phyloP scores from a whole-genome alignment of 1,139 yeast species.

The Yamadazyma dushanensis region DNA sequence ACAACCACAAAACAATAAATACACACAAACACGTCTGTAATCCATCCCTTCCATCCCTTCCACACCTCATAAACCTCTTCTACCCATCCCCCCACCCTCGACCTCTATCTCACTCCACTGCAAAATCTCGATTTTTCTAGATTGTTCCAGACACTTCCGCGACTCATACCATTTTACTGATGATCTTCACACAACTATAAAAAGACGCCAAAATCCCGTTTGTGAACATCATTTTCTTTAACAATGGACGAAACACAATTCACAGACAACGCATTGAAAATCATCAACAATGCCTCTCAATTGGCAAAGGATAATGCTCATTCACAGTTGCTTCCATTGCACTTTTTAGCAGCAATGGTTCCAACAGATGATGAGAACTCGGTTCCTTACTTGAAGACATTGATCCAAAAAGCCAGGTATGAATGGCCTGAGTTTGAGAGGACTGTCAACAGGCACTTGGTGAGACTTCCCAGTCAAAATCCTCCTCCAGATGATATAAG shows the following conservation, averaged over 20 bases:
- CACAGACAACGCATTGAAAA: slow-evolving; percentile 88
- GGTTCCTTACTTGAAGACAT: slow-evolving; percentile 74
- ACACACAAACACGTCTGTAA: too few species aligned
- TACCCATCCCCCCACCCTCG: too few species aligned
- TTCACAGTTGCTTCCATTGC: slow-evolving; percentile 81
- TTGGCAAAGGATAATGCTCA: slow-evolving; percentile 84
- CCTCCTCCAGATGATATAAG: slow-evolving; percentile 83
- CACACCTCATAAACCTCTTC: too few species aligned
- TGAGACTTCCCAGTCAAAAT: slow-evolving; percentile 79
- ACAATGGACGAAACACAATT: slow-evolving; percentile 68
- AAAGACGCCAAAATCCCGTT: neutral
- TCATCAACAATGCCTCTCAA: slow-evolving; percentile 76
- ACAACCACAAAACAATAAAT: too few species aligned
- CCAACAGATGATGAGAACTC: slow-evolving; percentile 70
- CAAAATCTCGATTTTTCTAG: slow-evolving; percentile 12
- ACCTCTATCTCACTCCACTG: too few species aligned
- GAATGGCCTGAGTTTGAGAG: slow-evolving; percentile 85
- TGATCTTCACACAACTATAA: slow-evolving; percentile 3
- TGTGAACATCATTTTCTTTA: too few species aligned
- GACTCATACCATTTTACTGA: slow-evolving; percentile 3
- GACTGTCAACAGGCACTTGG: slow-evolving; percentile 75
- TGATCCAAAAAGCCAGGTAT: slow-evolving; percentile 82
- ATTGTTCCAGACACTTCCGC: slow-evolving; percentile 13
- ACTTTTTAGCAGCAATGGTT: slow-evolving; percentile 88
- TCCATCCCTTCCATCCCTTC: too few species aligned